Conservation (phyloP, 768 basidiomycete genomes). For the Russula vinacea region DNA sequence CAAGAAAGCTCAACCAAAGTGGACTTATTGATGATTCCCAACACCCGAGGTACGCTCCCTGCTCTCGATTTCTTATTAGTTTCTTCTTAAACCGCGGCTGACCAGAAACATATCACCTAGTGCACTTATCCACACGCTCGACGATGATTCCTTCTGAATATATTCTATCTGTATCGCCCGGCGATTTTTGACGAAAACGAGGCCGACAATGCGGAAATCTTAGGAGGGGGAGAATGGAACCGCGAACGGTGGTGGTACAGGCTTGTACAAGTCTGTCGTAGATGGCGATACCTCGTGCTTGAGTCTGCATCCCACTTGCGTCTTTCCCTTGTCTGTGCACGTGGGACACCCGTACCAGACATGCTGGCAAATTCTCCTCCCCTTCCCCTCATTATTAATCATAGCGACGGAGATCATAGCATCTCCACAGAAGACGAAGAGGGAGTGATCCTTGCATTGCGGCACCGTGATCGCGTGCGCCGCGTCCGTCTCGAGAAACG, state of each 20-base stretch:
- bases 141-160: neutral
- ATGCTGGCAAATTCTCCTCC: neutral
- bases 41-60: neutral
- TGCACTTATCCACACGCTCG: neutral
- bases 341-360: neutral
- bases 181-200: neutral
- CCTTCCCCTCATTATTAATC: neutral
- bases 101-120: neutral
- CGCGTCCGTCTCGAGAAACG: neutral
- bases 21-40: neutral
- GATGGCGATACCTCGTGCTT: neutral
- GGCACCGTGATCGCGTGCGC: conserved; percentile 2
- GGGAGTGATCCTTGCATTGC: neutral
- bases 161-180: neutral
- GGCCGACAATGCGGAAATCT: neutral
- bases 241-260: neutral
- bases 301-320: neutral
- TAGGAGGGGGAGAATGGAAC: neutral
- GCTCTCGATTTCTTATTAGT: neutral
- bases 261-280: neutral
- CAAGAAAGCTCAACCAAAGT: neutral
- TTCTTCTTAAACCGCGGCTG: neutral
- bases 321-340: neutral
- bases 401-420: neutral
- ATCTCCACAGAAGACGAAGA: neutral